Evolutionary conservation across 1,284 basidiomycete genomes (phyloP), one percentile per base, ranked within the genome.

Genomic region (Apiotrichum sp.): DNA sequence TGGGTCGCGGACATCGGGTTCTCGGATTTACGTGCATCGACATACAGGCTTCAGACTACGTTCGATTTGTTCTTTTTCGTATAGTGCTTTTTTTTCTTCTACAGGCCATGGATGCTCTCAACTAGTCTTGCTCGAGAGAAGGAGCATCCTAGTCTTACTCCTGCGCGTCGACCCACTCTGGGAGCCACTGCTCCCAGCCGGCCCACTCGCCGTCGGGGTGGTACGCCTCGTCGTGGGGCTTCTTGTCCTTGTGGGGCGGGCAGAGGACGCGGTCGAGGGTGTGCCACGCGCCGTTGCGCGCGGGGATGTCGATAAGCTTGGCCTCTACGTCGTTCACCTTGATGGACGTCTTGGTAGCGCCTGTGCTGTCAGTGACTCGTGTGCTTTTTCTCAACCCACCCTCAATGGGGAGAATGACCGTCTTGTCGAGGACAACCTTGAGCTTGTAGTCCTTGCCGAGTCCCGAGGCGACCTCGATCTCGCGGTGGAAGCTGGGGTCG

Each of bases 231-330:
- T 65, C 69, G 33, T 70, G 60, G 38, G 67, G 56, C 55, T 74
- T 62, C 41, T 71, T 66, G 56, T 75, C 68, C 52, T 69, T 62
- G 59, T 72, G 69, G 57, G 75, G 70, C 40, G 85, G 84, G 65
- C 81, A 78, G 41, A 86, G 76, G 31, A 86, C 65, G 52, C 72
- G 74, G 48, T 78, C 71, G 36, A 87, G 62, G 32, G 82, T 72
- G 69, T 87, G 84, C 29, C 82, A 68, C 31, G 79, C 85, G 11
- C 84, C 85, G 60, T 86, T 86, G 47, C 79, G 67, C 2, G 79
- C 77, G 0, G 80, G 78, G 16, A 84, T 70, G 65, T 88, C 86
- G 50, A 80, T 73, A 7, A 79, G 62, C 16, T 70, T 64, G 36
- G 82, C 81, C 3, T 65, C 63, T 22, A 77, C 76, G 31, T 80